Conservation (phyloP, 169 alveolate genomes). For the Amoebophrya sp. region DNA sequence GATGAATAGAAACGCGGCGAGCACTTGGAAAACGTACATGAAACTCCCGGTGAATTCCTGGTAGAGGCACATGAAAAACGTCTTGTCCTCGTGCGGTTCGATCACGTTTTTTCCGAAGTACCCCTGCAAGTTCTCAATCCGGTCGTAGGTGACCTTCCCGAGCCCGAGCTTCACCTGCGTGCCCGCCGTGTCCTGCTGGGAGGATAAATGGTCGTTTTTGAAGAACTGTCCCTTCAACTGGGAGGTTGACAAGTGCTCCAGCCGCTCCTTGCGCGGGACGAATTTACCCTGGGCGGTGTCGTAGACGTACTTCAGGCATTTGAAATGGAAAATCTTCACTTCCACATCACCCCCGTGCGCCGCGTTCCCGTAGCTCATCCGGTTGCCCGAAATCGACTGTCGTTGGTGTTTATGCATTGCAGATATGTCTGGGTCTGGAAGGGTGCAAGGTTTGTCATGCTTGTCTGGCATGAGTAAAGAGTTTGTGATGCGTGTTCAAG, state of each 20-base stretch:
- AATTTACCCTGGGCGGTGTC: not conserved
- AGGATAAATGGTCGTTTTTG: too few relatives aligned
- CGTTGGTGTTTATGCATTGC: too few relatives aligned
- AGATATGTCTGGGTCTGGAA: too few relatives aligned
- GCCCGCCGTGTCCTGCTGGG: too few relatives aligned
- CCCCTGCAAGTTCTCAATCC: not conserved
- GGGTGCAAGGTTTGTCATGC: too few relatives aligned
- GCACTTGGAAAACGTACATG: not conserved
- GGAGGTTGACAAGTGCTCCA: not conserved
- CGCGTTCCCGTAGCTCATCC: not conserved
- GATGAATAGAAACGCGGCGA: not conserved
- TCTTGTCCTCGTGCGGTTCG: constrained; percentile 12
- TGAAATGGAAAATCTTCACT: not conserved
- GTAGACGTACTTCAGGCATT: not conserved
- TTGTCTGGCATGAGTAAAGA: too few relatives aligned
- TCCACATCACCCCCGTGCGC: not conserved
- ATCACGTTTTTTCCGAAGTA: not conserved
- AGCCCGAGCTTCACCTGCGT: not conserved
- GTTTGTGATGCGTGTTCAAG: too few relatives aligned
- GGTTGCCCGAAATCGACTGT: too few relatives aligned
- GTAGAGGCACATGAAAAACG: not conserved
- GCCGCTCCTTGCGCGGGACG: not conserved
- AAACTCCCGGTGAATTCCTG: not conserved
- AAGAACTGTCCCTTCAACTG: not conserved
- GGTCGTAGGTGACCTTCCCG: not conserved